A percentile compares a stretch with the other conserved stretches of the same genome.
Conservation (phyloP, 257 asterid species). For the Ophiorrhiza pumila region DNA sequence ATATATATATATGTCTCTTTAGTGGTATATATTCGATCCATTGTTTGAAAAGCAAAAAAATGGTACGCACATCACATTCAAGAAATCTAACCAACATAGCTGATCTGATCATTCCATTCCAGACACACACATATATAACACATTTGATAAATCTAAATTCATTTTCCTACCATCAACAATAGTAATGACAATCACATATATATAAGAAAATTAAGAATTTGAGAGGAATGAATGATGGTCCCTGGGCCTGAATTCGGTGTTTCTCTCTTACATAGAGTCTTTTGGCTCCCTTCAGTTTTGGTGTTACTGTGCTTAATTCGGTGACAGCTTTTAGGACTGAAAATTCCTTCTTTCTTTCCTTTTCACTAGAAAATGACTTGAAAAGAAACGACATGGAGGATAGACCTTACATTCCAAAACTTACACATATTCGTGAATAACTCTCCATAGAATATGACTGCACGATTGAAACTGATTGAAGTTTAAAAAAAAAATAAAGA, state of each 20-base stretch:
- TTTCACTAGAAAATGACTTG: conserved; percentile 14
- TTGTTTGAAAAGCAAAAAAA: conserved; percentile 1
- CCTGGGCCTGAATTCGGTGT: no score
- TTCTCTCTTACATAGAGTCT: no score
- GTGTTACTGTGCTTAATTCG: not conserved
- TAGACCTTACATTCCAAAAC: not conserved
- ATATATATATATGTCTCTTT: conserved; percentile 15
- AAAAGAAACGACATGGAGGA: conserved; percentile 4
- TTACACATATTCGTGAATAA: not conserved
- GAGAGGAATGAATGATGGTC: not conserved
- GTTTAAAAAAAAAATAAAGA: not conserved
- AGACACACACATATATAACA: not conserved
- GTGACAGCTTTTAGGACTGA: conserved; percentile 1
- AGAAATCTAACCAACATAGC: not conserved
- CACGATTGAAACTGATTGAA: not conserved
- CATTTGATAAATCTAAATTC: not conserved
- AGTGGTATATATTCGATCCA: conserved; percentile 19
- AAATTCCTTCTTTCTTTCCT: conserved; percentile 8
- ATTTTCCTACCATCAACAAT: not conserved
- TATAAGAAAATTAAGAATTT: no score
- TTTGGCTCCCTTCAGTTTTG: not conserved
- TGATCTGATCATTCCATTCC: not conserved
- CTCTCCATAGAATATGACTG: conserved; percentile 6
- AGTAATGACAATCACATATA: no score
- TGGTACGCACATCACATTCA: conserved; percentile 11